Evolutionary conservation across 495 filamentous ascomycete species (phyloP).

Genomic region (Xylaria palmicola): DNA sequence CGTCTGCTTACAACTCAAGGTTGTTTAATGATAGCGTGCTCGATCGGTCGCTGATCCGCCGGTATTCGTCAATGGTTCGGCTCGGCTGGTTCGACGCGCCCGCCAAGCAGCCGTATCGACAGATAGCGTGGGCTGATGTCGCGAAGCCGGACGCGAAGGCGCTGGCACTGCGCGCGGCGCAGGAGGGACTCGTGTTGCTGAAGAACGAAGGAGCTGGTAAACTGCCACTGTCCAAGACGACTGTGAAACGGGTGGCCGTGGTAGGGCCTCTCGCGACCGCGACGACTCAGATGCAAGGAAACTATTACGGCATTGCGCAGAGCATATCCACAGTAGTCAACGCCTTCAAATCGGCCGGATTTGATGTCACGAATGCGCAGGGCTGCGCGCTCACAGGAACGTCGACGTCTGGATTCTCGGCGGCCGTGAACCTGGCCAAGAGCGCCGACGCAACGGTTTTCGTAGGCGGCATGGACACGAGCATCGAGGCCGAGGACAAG

Average conservation of each 20-base stretch:
- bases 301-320: conserved; percentile 57
- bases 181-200: conserved; percentile 58
- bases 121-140: conserved; percentile 54
- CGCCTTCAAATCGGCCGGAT: conserved; percentile 44
- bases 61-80: conserved; percentile 55
- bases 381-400: conserved; percentile 44
- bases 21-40: conserved; percentile 40
- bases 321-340: conserved; percentile 55
- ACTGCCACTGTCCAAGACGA: conserved; percentile 46
- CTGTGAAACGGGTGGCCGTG: conserved; percentile 48
- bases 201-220: conserved; percentile 56
- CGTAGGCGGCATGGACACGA: conserved; percentile 45
- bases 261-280: conserved; percentile 62
- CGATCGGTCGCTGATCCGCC: conserved; percentile 54
- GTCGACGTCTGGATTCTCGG: conserved; percentile 26
- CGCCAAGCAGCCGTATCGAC: conserved; percentile 45
- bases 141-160: conserved; percentile 49
- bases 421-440: conserved; percentile 23
- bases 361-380: conserved; percentile 50
- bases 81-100: conserved; percentile 61
- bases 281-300: conserved; percentile 60
- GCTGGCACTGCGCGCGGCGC: conserved; percentile 58
- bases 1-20: conserved; percentile 35
- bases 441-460: conserved; percentile 44
- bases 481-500: conserved; percentile 38